Evolutionary conservation across 1,284 basidiomycete genomes (phyloP), one percentile per base, ranked within the genome.

Genomic region (Cryptococcus floricola): DNA sequence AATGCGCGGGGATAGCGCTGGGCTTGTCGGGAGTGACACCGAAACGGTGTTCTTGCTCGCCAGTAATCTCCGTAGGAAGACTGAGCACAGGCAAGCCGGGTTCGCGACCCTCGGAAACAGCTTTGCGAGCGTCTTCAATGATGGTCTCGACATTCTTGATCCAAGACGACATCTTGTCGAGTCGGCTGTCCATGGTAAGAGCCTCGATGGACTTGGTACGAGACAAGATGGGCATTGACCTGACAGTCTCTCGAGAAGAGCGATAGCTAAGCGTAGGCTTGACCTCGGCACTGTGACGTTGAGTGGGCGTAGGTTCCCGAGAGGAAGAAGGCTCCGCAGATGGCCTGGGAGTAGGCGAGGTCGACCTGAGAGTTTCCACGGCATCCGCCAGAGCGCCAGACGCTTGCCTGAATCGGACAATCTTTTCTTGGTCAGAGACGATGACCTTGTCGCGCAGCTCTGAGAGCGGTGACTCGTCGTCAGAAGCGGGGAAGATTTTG

Each of bases 101-200:
- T 23, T 70, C 65, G 16, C 66, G 65, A 19, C 71, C 75, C 49
- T 73, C 75, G 1, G 66, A 65, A 14, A 74, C 48, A 0, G 76
- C 75, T 45, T 60, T 57, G 16, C 73, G 66, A n/a, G 76, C 74
- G 23, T 73, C 69, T 43, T 72, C 70, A 37, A 77, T 73, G 34
- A 76, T 73, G 38, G 53, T 63, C 51, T 77, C 75, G 44, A 76
- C 68, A 44, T 60, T 59, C 58, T 75, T 74, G 43, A 75, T 74
- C 71, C 74, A 74, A 37, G 52, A 58, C 1, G 74, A 65, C 41
- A 76, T 69, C 48, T 71, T 68, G 56, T 75, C 70, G 37, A 75
- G 65, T 27, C 69, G 61, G 27, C 56, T 63, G 16, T 73, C 68
- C 12, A 70, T 61, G n/a, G 62, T 62, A 9, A 62, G 46, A 39